These are phyloP conservation scores for Chlamydomonas asymmetrica DNA, from an alignment of 139 green algal species.

Conservation along the genomic window DNA sequence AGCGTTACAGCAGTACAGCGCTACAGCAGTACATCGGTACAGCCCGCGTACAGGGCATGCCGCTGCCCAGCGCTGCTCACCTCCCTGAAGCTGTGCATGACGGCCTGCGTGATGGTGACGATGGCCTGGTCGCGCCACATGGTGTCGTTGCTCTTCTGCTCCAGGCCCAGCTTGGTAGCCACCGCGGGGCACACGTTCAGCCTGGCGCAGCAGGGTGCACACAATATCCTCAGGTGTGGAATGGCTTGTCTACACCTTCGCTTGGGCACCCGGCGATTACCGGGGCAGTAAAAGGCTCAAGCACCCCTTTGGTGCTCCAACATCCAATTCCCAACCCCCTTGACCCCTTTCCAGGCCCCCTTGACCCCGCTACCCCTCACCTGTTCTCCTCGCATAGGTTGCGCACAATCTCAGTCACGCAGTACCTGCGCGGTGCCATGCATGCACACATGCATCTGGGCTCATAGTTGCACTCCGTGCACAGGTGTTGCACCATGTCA, in stretches of 20 bases:
- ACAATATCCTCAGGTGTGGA: too few species aligned
- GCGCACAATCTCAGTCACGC: constrained; percentile 52
- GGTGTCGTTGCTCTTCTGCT: constrained; percentile 26
- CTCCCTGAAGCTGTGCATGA: constrained; percentile 41
- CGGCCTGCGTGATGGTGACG: constrained; percentile 28
- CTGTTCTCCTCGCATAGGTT: constrained; percentile 47
- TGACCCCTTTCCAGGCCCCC: too few species aligned
- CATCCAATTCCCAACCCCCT: too few species aligned
- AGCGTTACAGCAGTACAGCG: too few species aligned
- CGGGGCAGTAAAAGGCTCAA: too few species aligned
- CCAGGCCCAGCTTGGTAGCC: constrained; percentile 34
- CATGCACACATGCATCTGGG: background rate
- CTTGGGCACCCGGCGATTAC: too few species aligned
- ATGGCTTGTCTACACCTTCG: too few species aligned
- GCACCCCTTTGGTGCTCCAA: too few species aligned
- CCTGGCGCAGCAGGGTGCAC: background rate
- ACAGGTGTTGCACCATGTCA: too few species aligned
- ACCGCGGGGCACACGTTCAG: constrained; percentile 47
- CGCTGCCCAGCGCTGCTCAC: constrained; percentile 2
- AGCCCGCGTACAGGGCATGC: too few species aligned
- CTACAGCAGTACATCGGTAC: too few species aligned
- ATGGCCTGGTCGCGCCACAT: constrained; percentile 53
- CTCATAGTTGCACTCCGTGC: background rate
- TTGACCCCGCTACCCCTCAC: background rate
- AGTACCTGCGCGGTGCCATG: constrained; percentile 47